Evolutionary conservation across 164 flowering plant genomes (phyloP).

Genomic region (Vitis rotundifolia): DNA sequence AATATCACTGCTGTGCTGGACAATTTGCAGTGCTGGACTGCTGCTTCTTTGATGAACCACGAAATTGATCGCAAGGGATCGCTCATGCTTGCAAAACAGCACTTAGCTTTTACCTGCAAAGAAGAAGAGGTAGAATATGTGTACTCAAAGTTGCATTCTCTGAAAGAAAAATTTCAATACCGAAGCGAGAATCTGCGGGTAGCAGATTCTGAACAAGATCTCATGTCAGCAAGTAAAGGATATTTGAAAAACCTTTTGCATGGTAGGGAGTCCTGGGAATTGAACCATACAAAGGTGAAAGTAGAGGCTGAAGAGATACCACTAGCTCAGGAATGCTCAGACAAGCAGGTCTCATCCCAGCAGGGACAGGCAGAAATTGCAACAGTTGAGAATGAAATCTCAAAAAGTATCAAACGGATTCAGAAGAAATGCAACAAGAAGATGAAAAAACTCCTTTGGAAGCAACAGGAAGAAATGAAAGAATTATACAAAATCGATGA

Average conservation of each 20-base stretch:
- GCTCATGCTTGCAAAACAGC: slow-evolving; percentile 51
- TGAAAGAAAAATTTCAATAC: slow-evolving; percentile 43
- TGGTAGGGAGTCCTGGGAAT: slow-evolving; percentile 6
- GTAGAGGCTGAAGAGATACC: slow-evolving; percentile 26
- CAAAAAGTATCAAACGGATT: slow-evolving; percentile 20
- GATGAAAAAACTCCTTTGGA: slow-evolving; percentile 28
- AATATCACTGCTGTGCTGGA: slow-evolving; percentile 1
- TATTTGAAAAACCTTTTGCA: neutral
- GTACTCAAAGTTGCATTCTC: slow-evolving; percentile 38
- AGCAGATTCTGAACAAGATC: slow-evolving; percentile 9
- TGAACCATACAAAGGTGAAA: slow-evolving; percentile 20
- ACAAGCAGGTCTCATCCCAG: slow-evolving; percentile 5
- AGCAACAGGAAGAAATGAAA: slow-evolving; percentile 39
- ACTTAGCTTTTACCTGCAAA: slow-evolving; percentile 57
- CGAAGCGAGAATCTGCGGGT: slow-evolving; percentile 5
- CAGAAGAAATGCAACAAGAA: slow-evolving; percentile 35
- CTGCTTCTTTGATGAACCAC: slow-evolving; percentile 52
- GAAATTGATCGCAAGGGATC: slow-evolving; percentile 55
- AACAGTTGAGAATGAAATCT: slow-evolving; percentile 17
- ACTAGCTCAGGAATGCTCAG: slow-evolving; percentile 6
- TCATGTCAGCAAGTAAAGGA: slow-evolving; percentile 12
- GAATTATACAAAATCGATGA: slow-evolving; percentile 29
- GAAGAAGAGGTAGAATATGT: slow-evolving; percentile 52
- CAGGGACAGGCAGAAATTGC: slow-evolving; percentile 16
- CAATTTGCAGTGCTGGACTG: slow-evolving; percentile 68